Percentiles rank a stretch among this genome's conserved stretches.
phyloP scores from a whole-genome alignment of 129 eudicot genomes.

The Heracleum sosnowskyi region DNA sequence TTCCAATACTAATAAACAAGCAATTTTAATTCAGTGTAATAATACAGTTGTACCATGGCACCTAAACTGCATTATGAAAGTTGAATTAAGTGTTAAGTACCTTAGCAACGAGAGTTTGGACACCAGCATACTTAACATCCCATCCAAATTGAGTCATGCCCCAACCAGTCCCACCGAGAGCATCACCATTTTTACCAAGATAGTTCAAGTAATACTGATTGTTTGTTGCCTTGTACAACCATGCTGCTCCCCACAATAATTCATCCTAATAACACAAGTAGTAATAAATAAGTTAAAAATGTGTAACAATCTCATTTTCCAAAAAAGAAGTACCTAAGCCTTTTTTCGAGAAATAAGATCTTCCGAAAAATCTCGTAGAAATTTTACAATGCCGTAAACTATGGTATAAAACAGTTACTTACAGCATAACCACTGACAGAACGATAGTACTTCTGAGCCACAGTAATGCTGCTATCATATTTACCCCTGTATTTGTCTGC shows the following conservation, averaged over 20 bases:
- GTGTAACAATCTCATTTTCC: background rate
- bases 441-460: conserved; percentile 92
- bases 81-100: conserved; percentile 17
- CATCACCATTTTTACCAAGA: conserved; percentile 68
- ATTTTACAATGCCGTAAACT: too few relatives aligned
- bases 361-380: too few relatives aligned
- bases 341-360: background rate
- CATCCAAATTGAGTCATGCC: conserved; percentile 94
- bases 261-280: conserved; percentile 50
- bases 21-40: background rate
- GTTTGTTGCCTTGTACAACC: conserved; percentile 96
- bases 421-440: conserved; percentile 94
- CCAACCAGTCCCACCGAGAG: conserved; percentile 96
- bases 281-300: background rate
- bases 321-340: background rate
- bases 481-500: conserved; percentile 99
- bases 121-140: conserved; percentile 98
- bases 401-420: conserved; percentile 25
- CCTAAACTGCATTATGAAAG: too few relatives aligned
- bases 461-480: conserved; percentile 86
- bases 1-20: too few relatives aligned
- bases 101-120: conserved; percentile 84
- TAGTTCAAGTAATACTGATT: conserved; percentile 67
- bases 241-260: conserved; percentile 92
- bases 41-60: background rate